Conservation (phyloP, 2,329 filamentous ascomycete genomes). For the Hymenoscyphus occultus region DNA sequence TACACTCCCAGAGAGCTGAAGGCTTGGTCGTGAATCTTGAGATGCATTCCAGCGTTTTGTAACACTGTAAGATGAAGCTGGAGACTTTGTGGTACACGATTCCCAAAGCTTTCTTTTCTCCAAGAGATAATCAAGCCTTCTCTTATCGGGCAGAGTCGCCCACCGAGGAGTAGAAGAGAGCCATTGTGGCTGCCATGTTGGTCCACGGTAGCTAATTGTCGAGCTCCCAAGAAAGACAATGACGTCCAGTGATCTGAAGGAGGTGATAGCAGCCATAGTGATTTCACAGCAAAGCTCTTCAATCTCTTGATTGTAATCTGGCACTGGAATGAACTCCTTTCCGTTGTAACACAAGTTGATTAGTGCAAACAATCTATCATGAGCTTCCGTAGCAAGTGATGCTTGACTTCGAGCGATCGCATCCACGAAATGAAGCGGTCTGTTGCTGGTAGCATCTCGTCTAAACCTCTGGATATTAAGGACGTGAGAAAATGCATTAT, state of each 20-base stretch:
- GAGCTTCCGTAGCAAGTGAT: constrained; percentile 10
- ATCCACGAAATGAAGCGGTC: constrained; percentile 1
- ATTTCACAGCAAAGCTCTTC: constrained; percentile 4
- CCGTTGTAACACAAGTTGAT: constrained; percentile 13
- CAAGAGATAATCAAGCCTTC: constrained; percentile 2
- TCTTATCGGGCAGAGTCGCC: neutral
- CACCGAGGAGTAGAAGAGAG: neutral
- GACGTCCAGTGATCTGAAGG: constrained; percentile 6
- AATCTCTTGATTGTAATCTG: constrained; percentile 8
- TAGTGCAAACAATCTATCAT: constrained; percentile 19
- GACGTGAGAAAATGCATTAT: neutral
- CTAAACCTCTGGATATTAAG: neutral
- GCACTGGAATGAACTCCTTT: neutral
- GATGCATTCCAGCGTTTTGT: neutral
- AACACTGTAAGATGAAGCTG: neutral
- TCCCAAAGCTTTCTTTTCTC: neutral
- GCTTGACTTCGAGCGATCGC: neutral
- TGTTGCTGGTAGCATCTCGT: neutral
- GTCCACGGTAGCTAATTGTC: neutral
- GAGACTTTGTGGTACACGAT: neutral
- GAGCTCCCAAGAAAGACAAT: constrained; percentile 1
- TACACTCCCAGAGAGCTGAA: neutral
- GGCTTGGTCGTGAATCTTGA: neutral
- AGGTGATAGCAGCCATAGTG: constrained; percentile 4
- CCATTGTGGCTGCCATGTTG: constrained; percentile 10